Conservation (phyloP, 257 asterid genomes). For the Henckelia pumila region DNA sequence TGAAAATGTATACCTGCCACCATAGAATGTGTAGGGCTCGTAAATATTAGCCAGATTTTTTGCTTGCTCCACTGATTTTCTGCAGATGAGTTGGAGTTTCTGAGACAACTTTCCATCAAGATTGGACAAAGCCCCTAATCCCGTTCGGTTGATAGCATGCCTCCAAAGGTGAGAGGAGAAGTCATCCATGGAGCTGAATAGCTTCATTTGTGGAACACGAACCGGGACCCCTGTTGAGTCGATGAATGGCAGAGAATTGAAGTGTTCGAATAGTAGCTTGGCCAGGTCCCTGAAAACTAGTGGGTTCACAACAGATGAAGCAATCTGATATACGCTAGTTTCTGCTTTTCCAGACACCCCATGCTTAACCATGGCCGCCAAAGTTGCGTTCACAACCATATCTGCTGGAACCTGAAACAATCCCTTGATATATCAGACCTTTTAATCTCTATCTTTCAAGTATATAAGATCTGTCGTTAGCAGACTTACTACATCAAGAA, state of each 20-base stretch:
- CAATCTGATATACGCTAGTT: conserved; percentile 56
- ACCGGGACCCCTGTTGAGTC: conserved; percentile 72
- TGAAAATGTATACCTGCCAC: conserved; percentile 31
- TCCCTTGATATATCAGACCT: not conserved
- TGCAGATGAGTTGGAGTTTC: conserved; percentile 60
- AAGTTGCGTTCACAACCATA: conserved; percentile 90
- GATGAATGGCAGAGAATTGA: conserved; percentile 57
- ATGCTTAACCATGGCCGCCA: conserved; percentile 98
- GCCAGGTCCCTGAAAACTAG: conserved; percentile 69
- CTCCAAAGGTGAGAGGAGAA: conserved; percentile 76
- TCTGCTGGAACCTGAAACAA: conserved; percentile 84
- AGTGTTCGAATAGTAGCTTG: conserved; percentile 64
- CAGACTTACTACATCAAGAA: conserved; percentile 81
- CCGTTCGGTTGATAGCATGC: conserved; percentile 55
- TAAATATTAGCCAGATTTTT: conserved; percentile 78
- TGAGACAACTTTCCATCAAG: conserved; percentile 52
- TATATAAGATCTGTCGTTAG: too few species aligned
- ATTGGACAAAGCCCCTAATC: conserved; percentile 48
- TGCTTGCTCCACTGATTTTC: conserved; percentile 86
- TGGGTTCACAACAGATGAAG: conserved; percentile 88
- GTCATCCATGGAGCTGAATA: conserved; percentile 85
- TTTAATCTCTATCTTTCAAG: not conserved
- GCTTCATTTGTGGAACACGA: conserved; percentile 67
- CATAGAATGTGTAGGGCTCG: conserved; percentile 87
- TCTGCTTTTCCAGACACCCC: conserved; percentile 54